These are phyloP conservation scores for Chenopodium album DNA, from an alignment of 148 eudicot species.

Conservation along the genomic window DNA sequence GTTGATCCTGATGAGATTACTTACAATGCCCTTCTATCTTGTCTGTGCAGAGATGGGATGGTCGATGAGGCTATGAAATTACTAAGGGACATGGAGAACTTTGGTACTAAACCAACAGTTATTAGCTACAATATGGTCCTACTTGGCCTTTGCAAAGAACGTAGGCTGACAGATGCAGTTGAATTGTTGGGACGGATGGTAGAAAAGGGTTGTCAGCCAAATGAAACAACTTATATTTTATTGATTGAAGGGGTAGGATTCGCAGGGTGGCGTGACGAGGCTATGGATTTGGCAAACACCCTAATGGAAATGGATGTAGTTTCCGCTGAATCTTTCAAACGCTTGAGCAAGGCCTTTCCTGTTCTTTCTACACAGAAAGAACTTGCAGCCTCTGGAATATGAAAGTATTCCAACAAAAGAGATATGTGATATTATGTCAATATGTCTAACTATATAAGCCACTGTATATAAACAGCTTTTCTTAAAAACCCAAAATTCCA, in stretches of 20 bases:
- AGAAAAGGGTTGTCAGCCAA: slow-evolving; percentile 47
- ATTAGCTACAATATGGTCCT: slow-evolving; percentile 59
- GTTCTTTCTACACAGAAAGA: slow-evolving; percentile 34
- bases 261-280: slow-evolving; percentile 57
- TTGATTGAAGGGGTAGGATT: slow-evolving; percentile 69
- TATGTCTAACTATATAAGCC: neutral
- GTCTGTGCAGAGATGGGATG: slow-evolving; percentile 67
- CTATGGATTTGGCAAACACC: slow-evolving; percentile 53
- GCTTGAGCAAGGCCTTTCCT: slow-evolving; percentile 53
- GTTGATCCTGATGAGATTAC: slow-evolving; percentile 69
- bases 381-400: slow-evolving; percentile 9
- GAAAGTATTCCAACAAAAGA: neutral
- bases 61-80: slow-evolving; percentile 56
- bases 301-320: slow-evolving; percentile 38
- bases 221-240: slow-evolving; percentile 61
- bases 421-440: neutral
- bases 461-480: slow-evolving; percentile 16
- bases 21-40: slow-evolving; percentile 64
- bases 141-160: slow-evolving; percentile 68
- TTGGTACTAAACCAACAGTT: slow-evolving; percentile 42
- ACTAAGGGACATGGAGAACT: slow-evolving; percentile 47
- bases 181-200: slow-evolving; percentile 54
- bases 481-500: neutral
- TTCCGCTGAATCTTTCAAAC: slow-evolving; percentile 39
- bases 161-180: slow-evolving; percentile 53